Base-by-base conservation (phyloP, 2,329 filamentous ascomycete genomes). In the Cercospora janseana region DNA sequence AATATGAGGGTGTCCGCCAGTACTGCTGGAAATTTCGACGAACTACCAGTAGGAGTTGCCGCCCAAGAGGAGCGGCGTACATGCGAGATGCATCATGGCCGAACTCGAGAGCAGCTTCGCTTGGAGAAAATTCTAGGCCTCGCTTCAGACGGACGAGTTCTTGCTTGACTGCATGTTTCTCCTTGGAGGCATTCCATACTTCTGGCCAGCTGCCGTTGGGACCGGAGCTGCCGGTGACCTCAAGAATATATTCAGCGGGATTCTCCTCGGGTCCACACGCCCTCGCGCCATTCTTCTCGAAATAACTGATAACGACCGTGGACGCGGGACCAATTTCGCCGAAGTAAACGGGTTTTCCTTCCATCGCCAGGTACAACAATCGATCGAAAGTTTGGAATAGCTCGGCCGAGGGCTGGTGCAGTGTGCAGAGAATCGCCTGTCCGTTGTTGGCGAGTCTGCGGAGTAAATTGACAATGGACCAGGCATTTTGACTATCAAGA, bases 241-340 rank as follows among this genome's bases (percentile, higher is more conserved):
- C 72, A 16, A 89, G 75, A 80, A 89, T 88, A 71, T 81, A 89
- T 68, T 89, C 86, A 2, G 86, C 86, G 0, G 86, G 86, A 58
- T 89, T 89, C 52, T 85, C 84, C 1, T 60, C 58, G 13, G 59
- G 47, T 6, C 72, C 75, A 52, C 85, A 86, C 35, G 71, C 68
- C 2, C 79, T 72, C 1, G 79, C 83, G 3, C 85, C 86, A 47
- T 86, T 79, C 8, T 67, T 61, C 62, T 83, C 79, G 51, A 91
- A 90, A 65, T 76, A 75, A 29, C 70, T 58, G 2, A 72, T 60
- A 0, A 76, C 63, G 0, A 60, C 69, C 9, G 59, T 58, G 0
- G 71, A 72, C 51, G 72, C 69, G 15, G 70, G 49, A 37, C 73
- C 73, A 9, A 75, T 69, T 20, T 72, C 64, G n/a, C 75, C 75